Conservation (phyloP, 225 moss, liverwort and hornwort species). For the Pseudisothecium myosuroides region DNA sequence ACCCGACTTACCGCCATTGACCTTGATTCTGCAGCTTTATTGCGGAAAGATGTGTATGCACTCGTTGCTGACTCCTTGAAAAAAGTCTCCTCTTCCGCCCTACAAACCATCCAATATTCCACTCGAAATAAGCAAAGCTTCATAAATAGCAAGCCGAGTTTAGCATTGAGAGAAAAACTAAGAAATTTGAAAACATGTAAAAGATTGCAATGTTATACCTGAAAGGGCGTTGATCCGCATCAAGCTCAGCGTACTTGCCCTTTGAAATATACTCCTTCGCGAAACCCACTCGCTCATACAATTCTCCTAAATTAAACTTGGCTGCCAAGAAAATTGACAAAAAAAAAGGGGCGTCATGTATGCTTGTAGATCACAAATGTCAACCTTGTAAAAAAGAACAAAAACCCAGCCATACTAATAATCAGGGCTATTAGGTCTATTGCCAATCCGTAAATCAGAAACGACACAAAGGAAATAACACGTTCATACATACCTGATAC, state of each 20-base stretch:
- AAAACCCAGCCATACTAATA: no score
- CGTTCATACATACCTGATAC: slow-evolving; percentile 53
- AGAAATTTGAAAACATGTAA: neutral
- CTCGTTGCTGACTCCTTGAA: slow-evolving; percentile 68
- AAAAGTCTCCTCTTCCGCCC: slow-evolving; percentile 72
- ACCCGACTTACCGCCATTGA: slow-evolving; percentile 60
- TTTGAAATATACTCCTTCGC: slow-evolving; percentile 89
- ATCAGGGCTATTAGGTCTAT: neutral
- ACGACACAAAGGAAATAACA: neutral
- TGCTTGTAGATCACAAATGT: neutral
- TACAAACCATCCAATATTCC: slow-evolving; percentile 8
- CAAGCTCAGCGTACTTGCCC: slow-evolving; percentile 88
- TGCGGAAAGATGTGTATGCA: slow-evolving; percentile 76
- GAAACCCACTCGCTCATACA: slow-evolving; percentile 87
- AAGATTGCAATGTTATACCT: slow-evolving; percentile 12
- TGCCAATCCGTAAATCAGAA: neutral
- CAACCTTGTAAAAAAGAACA: neutral
- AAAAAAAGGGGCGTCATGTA: neutral
- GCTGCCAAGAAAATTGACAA: slow-evolving; percentile 25
- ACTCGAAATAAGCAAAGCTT: neutral
- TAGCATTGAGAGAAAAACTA: neutral
- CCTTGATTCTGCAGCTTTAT: slow-evolving; percentile 91
- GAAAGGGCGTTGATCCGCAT: slow-evolving; percentile 94
- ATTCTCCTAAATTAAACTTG: slow-evolving; percentile 83
- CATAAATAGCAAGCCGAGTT: neutral